phyloP scores from a whole-genome alignment of 1,284 basidiomycete genomes.

The Pseudozyma sp. region DNA sequence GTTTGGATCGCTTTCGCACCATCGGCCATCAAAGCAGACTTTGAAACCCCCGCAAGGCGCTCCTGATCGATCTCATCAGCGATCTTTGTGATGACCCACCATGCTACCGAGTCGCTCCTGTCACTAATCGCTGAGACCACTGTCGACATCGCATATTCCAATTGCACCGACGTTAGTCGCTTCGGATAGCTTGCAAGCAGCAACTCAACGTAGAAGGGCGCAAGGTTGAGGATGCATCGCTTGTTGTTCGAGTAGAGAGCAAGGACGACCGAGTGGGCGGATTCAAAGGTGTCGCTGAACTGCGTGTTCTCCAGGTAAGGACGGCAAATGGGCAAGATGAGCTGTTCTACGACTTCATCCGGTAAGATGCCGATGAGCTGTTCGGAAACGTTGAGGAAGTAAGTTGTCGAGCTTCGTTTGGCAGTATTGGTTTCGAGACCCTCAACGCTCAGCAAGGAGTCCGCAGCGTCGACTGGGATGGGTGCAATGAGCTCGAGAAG shows the following conservation, averaged over 20 bases:
- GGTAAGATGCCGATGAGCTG: conserved; percentile 60
- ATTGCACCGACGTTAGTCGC: conserved; percentile 49
- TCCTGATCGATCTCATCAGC: conserved; percentile 46
- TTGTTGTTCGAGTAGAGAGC: conserved; percentile 56
- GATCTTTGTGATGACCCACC: conserved; percentile 60
- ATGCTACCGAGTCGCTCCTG: conserved; percentile 59
- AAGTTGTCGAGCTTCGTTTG: conserved; percentile 47
- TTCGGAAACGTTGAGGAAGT: conserved; percentile 63
- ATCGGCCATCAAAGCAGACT: no score
- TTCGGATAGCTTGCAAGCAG: conserved; percentile 50
- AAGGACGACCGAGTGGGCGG: conserved; percentile 64
- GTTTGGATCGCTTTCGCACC: conserved; percentile 7
- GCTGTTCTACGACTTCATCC: conserved; percentile 56
- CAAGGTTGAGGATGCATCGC: conserved; percentile 48
- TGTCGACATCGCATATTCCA: conserved; percentile 58
- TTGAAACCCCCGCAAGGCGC: conserved; percentile 3
- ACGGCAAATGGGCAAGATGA: conserved; percentile 54
- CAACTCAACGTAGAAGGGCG: conserved; percentile 63
- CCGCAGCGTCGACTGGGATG: conserved; percentile 8
- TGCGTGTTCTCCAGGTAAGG: conserved; percentile 58
- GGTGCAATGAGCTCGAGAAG: conserved; percentile 44
- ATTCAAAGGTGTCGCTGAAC: conserved; percentile 65
- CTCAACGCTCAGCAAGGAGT: background rate
- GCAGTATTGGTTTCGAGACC: conserved; percentile 28
- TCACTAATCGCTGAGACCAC: conserved; percentile 60